Percentiles rank a stretch among this genome's conserved stretches.
phyloP scores from a whole-genome alignment of 352 stramenopile genomes.

The Pythium myriotylum region DNA sequence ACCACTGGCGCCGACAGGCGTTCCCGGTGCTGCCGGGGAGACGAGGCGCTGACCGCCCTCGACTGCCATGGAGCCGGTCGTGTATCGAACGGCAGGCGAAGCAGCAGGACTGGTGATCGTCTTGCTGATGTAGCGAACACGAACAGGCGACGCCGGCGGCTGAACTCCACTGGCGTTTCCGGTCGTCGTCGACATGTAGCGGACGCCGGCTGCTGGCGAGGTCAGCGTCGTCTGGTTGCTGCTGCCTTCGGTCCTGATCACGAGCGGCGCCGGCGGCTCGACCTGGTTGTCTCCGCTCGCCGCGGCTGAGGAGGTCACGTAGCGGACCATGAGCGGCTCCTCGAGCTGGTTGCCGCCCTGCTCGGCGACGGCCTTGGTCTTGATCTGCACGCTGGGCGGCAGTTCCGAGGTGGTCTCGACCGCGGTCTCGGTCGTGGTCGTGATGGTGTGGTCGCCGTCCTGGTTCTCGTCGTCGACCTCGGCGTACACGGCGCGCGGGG shows the following conservation, averaged over 20 bases:
- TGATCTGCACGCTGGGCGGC: slow-evolving; percentile 18
- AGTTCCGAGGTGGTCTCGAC: slow-evolving; percentile 1
- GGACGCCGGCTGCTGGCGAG: not conserved
- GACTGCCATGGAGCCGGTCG: not conserved
- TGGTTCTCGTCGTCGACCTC: slow-evolving; percentile 8
- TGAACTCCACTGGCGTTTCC: not conserved
- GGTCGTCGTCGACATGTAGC: slow-evolving; percentile 3
- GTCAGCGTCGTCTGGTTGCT: slow-evolving; percentile 3
- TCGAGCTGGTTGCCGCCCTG: slow-evolving; percentile 7
- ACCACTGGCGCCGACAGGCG: not conserved
- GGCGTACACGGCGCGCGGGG: slow-evolving; percentile 2
- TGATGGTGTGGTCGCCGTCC: not conserved
- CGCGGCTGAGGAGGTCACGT: not conserved
- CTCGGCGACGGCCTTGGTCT: slow-evolving; percentile 14
- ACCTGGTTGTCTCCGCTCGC: slow-evolving; percentile 9
- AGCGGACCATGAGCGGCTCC: not conserved
- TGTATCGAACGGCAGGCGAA: slow-evolving; percentile 6
- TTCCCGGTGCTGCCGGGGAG: slow-evolving; percentile 1
- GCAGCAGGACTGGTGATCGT: slow-evolving; percentile 1
- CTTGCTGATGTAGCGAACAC: slow-evolving; percentile 13
- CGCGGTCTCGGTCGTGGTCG: not conserved
- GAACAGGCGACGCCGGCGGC: not conserved
- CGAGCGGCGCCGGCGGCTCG: slow-evolving; percentile 3
- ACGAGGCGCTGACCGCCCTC: slow-evolving; percentile 4
- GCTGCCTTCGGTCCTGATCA: slow-evolving; percentile 12